phyloP scores from a whole-genome alignment of 2,329 filamentous ascomycete species.

The Penicillium sp. region DNA sequence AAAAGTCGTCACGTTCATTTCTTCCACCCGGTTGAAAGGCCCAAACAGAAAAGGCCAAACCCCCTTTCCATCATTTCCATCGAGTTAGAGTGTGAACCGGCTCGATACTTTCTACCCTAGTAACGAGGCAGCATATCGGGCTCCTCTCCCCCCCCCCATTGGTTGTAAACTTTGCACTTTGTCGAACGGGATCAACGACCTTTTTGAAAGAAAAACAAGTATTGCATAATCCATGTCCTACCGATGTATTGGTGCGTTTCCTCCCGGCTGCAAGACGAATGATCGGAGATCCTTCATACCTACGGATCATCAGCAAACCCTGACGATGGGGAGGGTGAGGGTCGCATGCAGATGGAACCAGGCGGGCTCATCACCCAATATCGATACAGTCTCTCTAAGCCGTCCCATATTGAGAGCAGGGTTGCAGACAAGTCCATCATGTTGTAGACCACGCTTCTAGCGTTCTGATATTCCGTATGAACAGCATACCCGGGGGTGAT shows the following conservation, averaged over 20 bases:
- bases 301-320: background rate
- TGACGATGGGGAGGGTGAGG: conserved; percentile 5
- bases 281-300: background rate
- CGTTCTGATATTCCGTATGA: background rate
- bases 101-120: background rate
- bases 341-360: background rate
- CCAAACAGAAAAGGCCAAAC: background rate
- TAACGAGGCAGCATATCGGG: background rate
- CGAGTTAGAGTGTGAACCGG: background rate
- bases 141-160: too few relatives aligned
- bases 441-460: conserved; percentile 5
- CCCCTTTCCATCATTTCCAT: background rate
- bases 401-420: background rate
- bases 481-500: background rate
- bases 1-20: too few relatives aligned
- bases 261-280: background rate
- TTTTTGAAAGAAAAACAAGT: background rate
- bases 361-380: background rate
- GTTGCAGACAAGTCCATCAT: background rate
- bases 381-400: background rate
- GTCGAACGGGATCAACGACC: background rate
- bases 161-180: background rate
- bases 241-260: background rate
- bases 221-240: background rate
- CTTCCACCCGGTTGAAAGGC: too few relatives aligned